Percentiles rank a stretch among this genome's conserved stretches.
Conservation (phyloP, 345 rosid species). For the Carallia pectinifolia region DNA sequence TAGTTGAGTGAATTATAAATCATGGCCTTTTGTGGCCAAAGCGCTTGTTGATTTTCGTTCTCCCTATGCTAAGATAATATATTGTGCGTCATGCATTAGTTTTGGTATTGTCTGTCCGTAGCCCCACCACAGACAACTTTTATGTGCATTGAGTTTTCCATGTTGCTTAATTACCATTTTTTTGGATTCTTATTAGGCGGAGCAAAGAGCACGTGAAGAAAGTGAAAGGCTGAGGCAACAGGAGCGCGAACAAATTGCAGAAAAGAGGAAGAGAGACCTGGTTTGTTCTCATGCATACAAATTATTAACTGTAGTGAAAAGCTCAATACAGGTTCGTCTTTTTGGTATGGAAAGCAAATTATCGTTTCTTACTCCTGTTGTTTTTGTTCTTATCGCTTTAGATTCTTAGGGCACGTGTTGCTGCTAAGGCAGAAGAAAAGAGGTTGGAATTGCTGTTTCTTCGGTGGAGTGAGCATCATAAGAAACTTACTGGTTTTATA, state of each 20-base stretch:
- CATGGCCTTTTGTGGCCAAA: not conserved
- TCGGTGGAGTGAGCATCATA: constrained; percentile 93
- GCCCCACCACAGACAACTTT: not conserved
- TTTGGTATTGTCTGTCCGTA: not conserved
- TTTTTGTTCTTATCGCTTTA: constrained; percentile 21
- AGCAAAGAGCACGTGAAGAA: constrained; percentile 87
- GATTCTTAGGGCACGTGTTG: constrained; percentile 91
- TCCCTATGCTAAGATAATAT: too few relatives aligned
- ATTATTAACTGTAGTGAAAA: not conserved
- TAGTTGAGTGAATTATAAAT: not conserved
- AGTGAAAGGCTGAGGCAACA: constrained; percentile 86
- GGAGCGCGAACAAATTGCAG: constrained; percentile 78
- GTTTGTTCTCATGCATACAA: constrained; percentile 42
- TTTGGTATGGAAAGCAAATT: not conserved
- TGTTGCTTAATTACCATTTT: not conserved
- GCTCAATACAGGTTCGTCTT: not conserved
- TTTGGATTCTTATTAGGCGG: constrained; percentile 52
- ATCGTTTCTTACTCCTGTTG: constrained; percentile 1
- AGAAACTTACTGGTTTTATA: constrained; percentile 85
- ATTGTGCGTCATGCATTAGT: too few relatives aligned
- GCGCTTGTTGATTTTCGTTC: too few relatives aligned
- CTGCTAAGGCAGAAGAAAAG: constrained; percentile 96
- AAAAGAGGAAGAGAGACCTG: constrained; percentile 88
- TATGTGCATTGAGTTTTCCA: not conserved
- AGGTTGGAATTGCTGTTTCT: constrained; percentile 93